These are phyloP conservation scores for Apiospora hydei DNA, from an alignment of 2,329 filamentous ascomycete species.

Conservation along the genomic window DNA sequence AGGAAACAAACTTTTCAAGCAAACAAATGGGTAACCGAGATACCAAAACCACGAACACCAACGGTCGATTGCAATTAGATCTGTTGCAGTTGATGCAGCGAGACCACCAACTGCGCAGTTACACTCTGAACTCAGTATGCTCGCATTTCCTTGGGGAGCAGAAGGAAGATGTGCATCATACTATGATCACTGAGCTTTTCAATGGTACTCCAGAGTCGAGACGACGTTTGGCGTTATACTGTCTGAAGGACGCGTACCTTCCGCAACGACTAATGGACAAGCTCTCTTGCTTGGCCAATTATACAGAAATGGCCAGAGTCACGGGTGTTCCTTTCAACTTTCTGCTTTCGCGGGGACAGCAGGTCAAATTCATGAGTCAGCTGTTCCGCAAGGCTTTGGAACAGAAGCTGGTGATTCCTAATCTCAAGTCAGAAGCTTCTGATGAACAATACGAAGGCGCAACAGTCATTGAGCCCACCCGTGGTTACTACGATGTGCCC, in stretches of 20 bases:
- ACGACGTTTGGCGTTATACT: conserved; percentile 91
- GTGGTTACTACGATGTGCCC: conserved; percentile 93
- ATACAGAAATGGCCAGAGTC: conserved; percentile 99
- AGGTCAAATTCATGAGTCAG: conserved; percentile 97
- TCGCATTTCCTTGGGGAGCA: conserved; percentile 96
- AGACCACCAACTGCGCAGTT: conserved; percentile 94
- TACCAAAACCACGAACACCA: conserved; percentile 92
- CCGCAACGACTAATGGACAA: conserved; percentile 97
- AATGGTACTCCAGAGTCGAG: conserved; percentile 95
- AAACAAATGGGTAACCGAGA: conserved; percentile 98
- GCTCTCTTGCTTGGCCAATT: conserved; percentile 97
- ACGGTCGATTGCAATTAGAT: conserved; percentile 91
- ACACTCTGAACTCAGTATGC: conserved; percentile 95
- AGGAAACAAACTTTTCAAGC: conserved; percentile 88
- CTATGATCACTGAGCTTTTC: conserved; percentile 98
- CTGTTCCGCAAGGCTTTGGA: conserved; percentile 94
- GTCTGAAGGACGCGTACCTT: conserved; percentile 95
- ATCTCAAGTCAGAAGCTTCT: conserved; percentile 72
- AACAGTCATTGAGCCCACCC: conserved; percentile 93
- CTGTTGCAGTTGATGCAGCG: conserved; percentile 93
- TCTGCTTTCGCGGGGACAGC: conserved; percentile 88
- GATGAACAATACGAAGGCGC: conserved; percentile 97
- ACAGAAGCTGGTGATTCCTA: conserved; percentile 92
- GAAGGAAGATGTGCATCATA: conserved; percentile 98
- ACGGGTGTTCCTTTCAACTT: conserved; percentile 98